Base-by-base conservation (phyloP, 441 rosid species). In the Gossypium lobatum region DNA sequence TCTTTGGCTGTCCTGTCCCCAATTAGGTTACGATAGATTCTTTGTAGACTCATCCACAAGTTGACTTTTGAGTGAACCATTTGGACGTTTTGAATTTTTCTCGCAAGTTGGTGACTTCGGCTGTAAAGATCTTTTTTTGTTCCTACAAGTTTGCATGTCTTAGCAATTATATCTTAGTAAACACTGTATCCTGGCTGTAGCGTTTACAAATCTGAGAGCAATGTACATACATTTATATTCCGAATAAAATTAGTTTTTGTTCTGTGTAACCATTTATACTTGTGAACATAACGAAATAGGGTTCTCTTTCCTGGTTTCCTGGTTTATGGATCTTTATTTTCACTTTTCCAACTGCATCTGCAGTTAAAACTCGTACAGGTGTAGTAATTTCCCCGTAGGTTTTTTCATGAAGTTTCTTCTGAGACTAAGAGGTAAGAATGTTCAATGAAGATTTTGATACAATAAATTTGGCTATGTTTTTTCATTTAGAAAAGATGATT, bases 151-250 rank as follows among this genome's bases (percentile, higher is more conserved):
- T 87, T 83, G 89, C 75, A 75, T 82, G 82, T 73, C 77, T 61
- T 88, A 84, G 90, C 55, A 63, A 76, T 83, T 81, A 82, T 79
- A 81, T 83, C 86, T 83, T 86, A 83, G 91, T 85, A 83, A 82
- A 85, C 76, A 78, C 74, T 84, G 87, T 82, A 89, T 81, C 79
- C 78, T 81, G 82, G 71, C 81, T 84, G 83, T 81, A 88, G 87
- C 84, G 81, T 80, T 76, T 79, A 80, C 80, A 74, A 54, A 82
- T 86, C 86, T 85, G 87, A 81, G 86, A 83, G 83, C 84, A 80
- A 81, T 74, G 97, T 95, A 93, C 85, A 93, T 90, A 86, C 89
- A 83, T 87, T 86, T 82, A 78, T 80, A 78, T 88, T 83, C 86
- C 85, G 74, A 88, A 91, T 90, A 90, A 90, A 81, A 86, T 81